Conservation (phyloP, 225 moss, liverwort and hornwort genomes). For the Lunularia cruciata region DNA sequence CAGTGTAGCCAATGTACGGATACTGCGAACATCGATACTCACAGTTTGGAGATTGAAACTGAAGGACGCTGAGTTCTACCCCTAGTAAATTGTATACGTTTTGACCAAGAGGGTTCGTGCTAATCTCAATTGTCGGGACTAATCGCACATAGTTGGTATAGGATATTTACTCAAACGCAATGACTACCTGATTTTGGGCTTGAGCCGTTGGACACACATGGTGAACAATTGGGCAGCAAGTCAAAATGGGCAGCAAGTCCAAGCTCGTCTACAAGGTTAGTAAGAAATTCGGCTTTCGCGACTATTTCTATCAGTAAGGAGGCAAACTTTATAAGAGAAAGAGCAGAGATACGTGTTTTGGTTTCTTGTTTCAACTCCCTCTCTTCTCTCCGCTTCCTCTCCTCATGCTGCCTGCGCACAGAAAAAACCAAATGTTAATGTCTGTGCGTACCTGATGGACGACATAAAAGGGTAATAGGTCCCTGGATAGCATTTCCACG, state of each 20-base stretch:
- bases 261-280: slow-evolving; percentile 54
- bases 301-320: slow-evolving; percentile 69
- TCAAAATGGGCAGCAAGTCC: slow-evolving; percentile 48
- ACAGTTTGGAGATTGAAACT: too few species aligned
- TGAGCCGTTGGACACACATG: not conserved
- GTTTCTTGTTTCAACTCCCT: slow-evolving; percentile 50
- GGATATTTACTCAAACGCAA: slow-evolving; percentile 23
- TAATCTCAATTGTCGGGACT: too few species aligned
- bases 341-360: slow-evolving; percentile 45
- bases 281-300: slow-evolving; percentile 68
- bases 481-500: too few species aligned
- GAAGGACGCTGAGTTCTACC: too few species aligned
- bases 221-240: slow-evolving; percentile 2
- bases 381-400: slow-evolving; percentile 30
- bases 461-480: too few species aligned
- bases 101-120: too few species aligned
- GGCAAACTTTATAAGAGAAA: slow-evolving; percentile 77
- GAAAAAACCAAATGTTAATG: slow-evolving; percentile 24
- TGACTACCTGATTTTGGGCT: slow-evolving; percentile 7
- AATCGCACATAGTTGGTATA: too few species aligned
- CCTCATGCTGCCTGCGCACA: slow-evolving; percentile 31
- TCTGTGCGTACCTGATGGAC: too few species aligned
- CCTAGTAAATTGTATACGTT: too few species aligned
- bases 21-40: too few species aligned
- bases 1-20: too few species aligned